Evolutionary conservation across 2,329 filamentous ascomycete species (phyloP), one percentile per base, ranked within the genome.

Genomic region (Pestalotiopsis sp.): DNA sequence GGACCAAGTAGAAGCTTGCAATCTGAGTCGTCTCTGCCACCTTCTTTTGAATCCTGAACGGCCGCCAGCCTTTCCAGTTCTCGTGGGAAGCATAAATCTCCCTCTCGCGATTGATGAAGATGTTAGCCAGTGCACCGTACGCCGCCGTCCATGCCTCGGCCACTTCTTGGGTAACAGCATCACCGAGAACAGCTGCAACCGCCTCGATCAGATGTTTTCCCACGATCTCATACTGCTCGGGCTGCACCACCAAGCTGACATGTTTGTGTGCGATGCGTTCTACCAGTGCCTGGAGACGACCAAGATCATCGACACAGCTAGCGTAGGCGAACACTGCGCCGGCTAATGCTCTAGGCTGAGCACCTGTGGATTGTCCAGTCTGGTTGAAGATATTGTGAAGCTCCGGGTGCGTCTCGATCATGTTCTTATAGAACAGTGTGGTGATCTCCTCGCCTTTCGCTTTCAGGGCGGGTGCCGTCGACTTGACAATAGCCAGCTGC

Each of bases 261-360:
- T 94, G 92, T 81, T 94, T 94, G 74, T 94, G 88, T 67, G 89
- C 90, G 71, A 95, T 94, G 73, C 90, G 86, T 77, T 93, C 89
- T 14, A 88, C 82, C 40, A 81, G 81, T 39, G 86, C 83, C 13
- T 77, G 77, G 4, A 94, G 83, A 22, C 82, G 86, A 60, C 84
- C 85, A 0, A 93, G 84, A 75, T 93, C 85, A 77, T 93, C 91
- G 74, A 94, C 91, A 78, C 93, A 85, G 40, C 84, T 81, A 62
- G 92, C 92, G 74, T 94, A 94, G 66, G 91, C 90, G 72, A 91
- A 87, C 6, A 95, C 86, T 1, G 92, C 84, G 55, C 82, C 84
- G 11, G 92, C 91, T 6, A 94, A 86, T 2, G 92, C 91, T n/a
- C 83, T 82, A 3, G 90, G 85, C 76, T 94, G 92, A 67, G 88